These are phyloP conservation scores for Lathyrus oleraceus DNA, from an alignment of 306 rosid species.

Conservation along the genomic window DNA sequence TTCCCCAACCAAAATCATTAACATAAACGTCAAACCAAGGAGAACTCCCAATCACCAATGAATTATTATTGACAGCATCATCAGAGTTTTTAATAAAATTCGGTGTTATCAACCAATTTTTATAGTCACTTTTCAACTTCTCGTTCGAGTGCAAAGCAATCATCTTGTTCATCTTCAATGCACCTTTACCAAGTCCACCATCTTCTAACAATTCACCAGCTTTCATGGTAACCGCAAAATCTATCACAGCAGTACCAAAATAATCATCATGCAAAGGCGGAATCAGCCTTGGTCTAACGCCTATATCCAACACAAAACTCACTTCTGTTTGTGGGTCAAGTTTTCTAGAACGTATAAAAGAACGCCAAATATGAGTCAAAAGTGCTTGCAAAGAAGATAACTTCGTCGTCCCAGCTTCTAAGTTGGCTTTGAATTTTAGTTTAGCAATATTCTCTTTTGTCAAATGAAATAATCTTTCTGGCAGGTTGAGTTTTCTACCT, in stretches of 20 bases:
- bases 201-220: neutral
- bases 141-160: neutral
- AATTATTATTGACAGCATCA: too few relatives aligned
- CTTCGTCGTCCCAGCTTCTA: neutral
- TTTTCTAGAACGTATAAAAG: constrained; percentile 22
- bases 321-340: constrained; percentile 24
- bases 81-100: too few relatives aligned
- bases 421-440: constrained; percentile 44
- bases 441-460: constrained; percentile 24
- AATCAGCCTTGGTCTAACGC: constrained; percentile 30
- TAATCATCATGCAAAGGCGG: neutral
- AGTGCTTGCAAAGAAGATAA: constrained; percentile 40
- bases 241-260: neutral
- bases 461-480: constrained; percentile 36
- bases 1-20: constrained; percentile 51
- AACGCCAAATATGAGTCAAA: constrained; percentile 31
- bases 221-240: neutral
- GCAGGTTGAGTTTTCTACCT: too few relatives aligned
- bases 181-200: constrained; percentile 35
- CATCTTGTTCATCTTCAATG: constrained; percentile 33
- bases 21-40: constrained; percentile 42
- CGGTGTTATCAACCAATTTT: too few relatives aligned
- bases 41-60: constrained; percentile 12
- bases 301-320: constrained; percentile 13
- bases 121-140: neutral